Base-by-base conservation (phyloP, 108 stramenopile genomes). In the Cyclotella sp. region DNA sequence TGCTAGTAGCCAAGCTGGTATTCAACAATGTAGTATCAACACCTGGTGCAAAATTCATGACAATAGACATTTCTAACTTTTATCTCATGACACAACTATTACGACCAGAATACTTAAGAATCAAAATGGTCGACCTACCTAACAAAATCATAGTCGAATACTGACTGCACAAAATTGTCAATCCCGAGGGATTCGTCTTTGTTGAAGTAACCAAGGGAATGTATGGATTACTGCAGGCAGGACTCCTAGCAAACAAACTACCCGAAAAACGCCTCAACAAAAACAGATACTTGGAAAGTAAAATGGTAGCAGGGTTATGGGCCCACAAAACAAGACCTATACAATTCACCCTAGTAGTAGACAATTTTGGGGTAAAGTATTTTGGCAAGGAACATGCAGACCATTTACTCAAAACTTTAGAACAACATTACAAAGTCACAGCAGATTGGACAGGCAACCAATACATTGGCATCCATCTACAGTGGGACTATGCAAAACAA, bases 11-110 rank as follows among this genome's bases (percentile, higher is more conserved):
- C 0, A 89, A 90, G 66, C 22, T 80, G 15, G 64, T 83, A 0
- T 30, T 89, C 77, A 89, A 86, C 74, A 86, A 81, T 54, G 70
- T 83, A 60, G 58, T 89, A 30, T 81, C 75, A 46, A 81, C 68
- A 10, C 65, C 67, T 0, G 46, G 34, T 0, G 87, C 85, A 18
- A 65, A 58, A 18, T n/a, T n/a, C n/a, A n/a, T n/a, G n/a, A n/a
- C n/a, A n/a, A n/a, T n/a, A n/a, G n/a, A n/a, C n/a, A n/a, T n/a
- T n/a, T n/a, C n/a, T n/a, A n/a, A n/a, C n/a, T n/a, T n/a, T n/a
- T n/a, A n/a, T n/a, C n/a, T n/a, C 12, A 47, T 34, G 70, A 81
- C 84, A n/a, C 68, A 62, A 3, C 55, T 84, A 77, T 49, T 62
- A 14, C 19, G 39, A 6, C 47, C 14, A 44, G 79, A 86, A 64